phyloP scores from a whole-genome alignment of 495 filamentous ascomycete genomes.

The Xylaria scruposa region DNA sequence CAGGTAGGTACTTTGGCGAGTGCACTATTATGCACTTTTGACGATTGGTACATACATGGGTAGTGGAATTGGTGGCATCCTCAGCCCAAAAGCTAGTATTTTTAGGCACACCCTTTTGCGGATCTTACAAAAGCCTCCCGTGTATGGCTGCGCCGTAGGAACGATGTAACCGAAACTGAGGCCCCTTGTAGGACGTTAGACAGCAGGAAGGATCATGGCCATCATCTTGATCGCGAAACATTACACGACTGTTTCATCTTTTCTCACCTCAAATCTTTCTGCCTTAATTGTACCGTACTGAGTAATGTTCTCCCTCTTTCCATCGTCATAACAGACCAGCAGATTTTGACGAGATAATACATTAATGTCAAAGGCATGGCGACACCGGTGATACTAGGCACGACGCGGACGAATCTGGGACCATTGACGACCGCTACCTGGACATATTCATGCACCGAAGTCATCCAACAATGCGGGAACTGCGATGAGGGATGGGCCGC shows the following conservation, averaged over 20 bases:
- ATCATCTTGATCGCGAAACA: not conserved
- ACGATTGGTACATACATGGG: no score
- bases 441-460: conserved; percentile 22
- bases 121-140: not conserved
- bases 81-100: no score
- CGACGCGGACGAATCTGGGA: conserved; percentile 14
- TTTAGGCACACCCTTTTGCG: not conserved
- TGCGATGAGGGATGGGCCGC: conserved; percentile 35
- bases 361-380: conserved; percentile 2
- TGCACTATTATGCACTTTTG: no score
- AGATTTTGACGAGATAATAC: not conserved
- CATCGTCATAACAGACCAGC: not conserved
- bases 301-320: not conserved
- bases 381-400: conserved; percentile 8
- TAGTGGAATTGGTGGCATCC: no score
- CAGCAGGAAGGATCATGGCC: not conserved
- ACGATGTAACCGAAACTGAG: not conserved
- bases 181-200: not conserved
- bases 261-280: not conserved
- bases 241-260: not conserved
- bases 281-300: not conserved
- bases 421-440: conserved; percentile 21
- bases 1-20: no score
- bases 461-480: conserved; percentile 22
- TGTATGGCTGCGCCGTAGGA: not conserved